These are phyloP conservation scores for Gentiana straminea DNA, from an alignment of 257 asterid species.

Conservation along the genomic window DNA sequence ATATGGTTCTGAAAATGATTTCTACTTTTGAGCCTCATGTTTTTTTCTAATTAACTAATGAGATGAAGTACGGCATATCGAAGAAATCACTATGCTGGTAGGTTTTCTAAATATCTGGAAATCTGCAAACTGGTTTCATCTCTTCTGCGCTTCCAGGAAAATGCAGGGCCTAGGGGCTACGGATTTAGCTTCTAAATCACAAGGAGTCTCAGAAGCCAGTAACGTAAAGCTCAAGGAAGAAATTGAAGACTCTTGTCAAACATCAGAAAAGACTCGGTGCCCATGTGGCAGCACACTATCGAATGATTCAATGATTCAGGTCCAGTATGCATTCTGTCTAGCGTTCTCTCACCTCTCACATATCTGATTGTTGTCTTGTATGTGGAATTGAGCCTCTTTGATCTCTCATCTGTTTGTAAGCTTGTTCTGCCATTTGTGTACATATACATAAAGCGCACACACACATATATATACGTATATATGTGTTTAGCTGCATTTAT, in stretches of 20 bases:
- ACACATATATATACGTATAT: neutral
- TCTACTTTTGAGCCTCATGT: neutral
- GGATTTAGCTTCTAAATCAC: slow-evolving; percentile 70
- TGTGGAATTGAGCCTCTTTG: no score
- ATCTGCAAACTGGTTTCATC: neutral
- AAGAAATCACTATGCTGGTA: no score
- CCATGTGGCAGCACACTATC: slow-evolving; percentile 65
- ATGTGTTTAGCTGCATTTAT: neutral
- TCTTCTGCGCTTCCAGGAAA: slow-evolving; percentile 43
- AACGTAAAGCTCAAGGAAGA: slow-evolving; percentile 49
- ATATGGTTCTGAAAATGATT: neutral
- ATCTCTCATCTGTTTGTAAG: no score
- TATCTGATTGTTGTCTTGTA: neutral
- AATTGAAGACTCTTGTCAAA: slow-evolving; percentile 45
- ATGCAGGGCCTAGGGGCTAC: slow-evolving; percentile 83
- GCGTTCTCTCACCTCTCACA: neutral
- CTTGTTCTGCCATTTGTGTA: neutral
- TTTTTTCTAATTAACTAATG: neutral
- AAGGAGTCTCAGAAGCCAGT: slow-evolving; percentile 55
- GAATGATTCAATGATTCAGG: slow-evolving; percentile 83
- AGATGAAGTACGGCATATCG: neutral
- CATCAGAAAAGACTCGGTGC: slow-evolving; percentile 65
- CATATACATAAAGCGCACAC: no score
- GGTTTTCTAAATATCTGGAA: neutral
- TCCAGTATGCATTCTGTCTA: slow-evolving; percentile 5